These are phyloP conservation scores for Flaveria brownii DNA, from an alignment of 129 eudicot species.

Conservation along the genomic window DNA sequence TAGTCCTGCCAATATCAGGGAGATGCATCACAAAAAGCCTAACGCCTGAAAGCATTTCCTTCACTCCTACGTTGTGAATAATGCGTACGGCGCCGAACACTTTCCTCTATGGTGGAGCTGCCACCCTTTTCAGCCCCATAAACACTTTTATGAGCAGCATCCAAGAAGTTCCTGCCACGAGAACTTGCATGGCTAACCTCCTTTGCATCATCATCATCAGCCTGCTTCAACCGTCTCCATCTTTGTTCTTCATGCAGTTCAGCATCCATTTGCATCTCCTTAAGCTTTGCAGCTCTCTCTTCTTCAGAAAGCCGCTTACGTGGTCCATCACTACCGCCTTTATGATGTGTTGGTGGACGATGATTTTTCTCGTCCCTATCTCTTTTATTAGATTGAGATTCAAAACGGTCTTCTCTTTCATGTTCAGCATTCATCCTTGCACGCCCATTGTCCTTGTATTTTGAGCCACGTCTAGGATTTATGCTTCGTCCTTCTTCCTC, in stretches of 20 bases:
- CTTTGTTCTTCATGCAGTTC: constrained; percentile 90
- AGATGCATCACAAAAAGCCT: neutral
- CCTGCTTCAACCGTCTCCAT: constrained; percentile 85
- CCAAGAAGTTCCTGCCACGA: constrained; percentile 62
- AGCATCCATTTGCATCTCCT: constrained; percentile 94
- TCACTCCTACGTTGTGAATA: constrained; percentile 68
- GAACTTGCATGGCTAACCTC: constrained; percentile 54
- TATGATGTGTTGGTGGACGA: constrained; percentile 26
- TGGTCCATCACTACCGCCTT: constrained; percentile 36
- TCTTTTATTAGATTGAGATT: constrained; percentile 28
- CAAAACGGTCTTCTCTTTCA: constrained; percentile 29
- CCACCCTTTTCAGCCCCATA: constrained; percentile 96
- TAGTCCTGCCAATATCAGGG: too few species aligned
- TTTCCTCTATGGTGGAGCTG: constrained; percentile 88
- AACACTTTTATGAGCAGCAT: constrained; percentile 69
- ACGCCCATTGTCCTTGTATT: constrained; percentile 33
- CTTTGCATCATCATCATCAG: constrained; percentile 74
- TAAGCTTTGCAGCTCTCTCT: constrained; percentile 76
- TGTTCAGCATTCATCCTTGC: constrained; percentile 12
- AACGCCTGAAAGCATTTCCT: constrained; percentile 81
- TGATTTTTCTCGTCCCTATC: constrained; percentile 32
- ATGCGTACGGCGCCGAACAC: constrained; percentile 88
- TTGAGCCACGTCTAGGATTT: constrained; percentile 35
- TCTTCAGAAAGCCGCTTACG: constrained; percentile 61
- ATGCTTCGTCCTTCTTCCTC: constrained; percentile 35